A percentile compares a stretch with the other conserved stretches of the same genome.
phyloP scores from a whole-genome alignment of 2,329 filamentous ascomycete genomes.

The Trichoderma sp. region DNA sequence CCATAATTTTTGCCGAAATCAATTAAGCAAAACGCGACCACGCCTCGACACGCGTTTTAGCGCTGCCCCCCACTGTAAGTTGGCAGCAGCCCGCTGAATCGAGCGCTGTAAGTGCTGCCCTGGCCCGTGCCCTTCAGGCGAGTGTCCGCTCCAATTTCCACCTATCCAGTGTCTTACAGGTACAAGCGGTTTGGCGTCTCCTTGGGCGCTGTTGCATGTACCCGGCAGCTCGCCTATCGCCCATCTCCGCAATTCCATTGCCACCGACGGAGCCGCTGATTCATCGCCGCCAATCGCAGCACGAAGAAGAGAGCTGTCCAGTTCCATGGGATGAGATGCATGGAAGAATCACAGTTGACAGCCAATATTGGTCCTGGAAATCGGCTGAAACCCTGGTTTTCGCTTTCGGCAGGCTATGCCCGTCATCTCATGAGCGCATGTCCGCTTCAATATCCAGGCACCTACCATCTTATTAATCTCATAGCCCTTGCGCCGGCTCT shows the following conservation, averaged over 20 bases:
- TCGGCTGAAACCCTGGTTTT: not conserved
- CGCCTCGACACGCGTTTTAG: slow-evolving; percentile 20
- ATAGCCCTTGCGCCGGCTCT: not conserved
- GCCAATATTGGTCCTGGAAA: not conserved
- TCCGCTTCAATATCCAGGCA: not conserved
- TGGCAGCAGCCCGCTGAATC: not conserved
- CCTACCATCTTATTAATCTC: slow-evolving; percentile 4
- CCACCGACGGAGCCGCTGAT: not conserved
- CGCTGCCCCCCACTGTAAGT: not conserved
- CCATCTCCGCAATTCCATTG: not conserved
- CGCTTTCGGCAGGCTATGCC: not conserved
- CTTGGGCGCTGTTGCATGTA: not conserved
- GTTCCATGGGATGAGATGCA: not conserved
- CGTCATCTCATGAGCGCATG: not conserved
- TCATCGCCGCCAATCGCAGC: not conserved
- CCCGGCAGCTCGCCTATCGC: slow-evolving; percentile 1
- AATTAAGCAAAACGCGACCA: slow-evolving; percentile 23
- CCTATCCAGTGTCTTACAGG: not conserved
- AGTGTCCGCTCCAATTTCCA: not conserved
- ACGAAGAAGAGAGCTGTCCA: not conserved
- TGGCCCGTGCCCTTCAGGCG: not conserved
- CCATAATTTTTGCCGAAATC: slow-evolving; percentile 12
- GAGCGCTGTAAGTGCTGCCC: not conserved
- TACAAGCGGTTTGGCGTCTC: not conserved
- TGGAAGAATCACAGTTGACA: not conserved